Percentiles rank a stretch among this genome's conserved stretches.
Conservation (phyloP, 129 eudicot genomes). For the Lonicera japonica region DNA sequence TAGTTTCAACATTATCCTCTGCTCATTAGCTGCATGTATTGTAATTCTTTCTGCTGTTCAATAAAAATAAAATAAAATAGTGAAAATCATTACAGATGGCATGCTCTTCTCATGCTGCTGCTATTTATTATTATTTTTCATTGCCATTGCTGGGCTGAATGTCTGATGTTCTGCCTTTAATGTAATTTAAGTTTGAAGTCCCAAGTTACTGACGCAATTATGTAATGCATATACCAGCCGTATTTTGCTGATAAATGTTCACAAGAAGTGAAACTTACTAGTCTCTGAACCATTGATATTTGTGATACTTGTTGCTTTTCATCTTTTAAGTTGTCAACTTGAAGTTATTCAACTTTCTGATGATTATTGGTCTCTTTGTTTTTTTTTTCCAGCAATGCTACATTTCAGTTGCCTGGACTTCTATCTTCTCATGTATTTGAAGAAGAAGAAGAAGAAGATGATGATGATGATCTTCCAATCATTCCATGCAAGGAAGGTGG, state of each 20-base stretch:
- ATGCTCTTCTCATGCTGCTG: too few species aligned
- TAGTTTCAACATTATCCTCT: too few species aligned
- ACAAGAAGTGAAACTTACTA: not conserved
- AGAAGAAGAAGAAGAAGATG: slow-evolving; percentile 57
- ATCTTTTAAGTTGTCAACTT: not conserved
- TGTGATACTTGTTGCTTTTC: not conserved
- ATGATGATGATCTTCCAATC: slow-evolving; percentile 15
- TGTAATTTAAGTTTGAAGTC: not conserved
- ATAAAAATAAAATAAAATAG: too few species aligned
- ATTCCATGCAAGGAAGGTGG: slow-evolving; percentile 29
- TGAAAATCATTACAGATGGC: too few species aligned
- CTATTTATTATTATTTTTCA: too few species aligned
- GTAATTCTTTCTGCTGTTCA: too few species aligned
- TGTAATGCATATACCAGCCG: not conserved
- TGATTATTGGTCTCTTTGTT: slow-evolving; percentile 4
- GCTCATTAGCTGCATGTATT: too few species aligned
- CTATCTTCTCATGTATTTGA: slow-evolving; percentile 54
- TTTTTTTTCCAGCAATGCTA: slow-evolving; percentile 68
- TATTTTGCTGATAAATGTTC: not conserved
- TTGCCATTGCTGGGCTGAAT: not conserved
- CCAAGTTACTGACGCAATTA: not conserved
- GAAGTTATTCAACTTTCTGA: not conserved
- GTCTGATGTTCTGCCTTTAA: not conserved
- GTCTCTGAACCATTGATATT: too few species aligned
- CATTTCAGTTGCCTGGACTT: slow-evolving; percentile 79